These are phyloP conservation scores for Ogataea nonfermentans DNA, from an alignment of 805 yeast species.

Conservation along the genomic window DNA sequence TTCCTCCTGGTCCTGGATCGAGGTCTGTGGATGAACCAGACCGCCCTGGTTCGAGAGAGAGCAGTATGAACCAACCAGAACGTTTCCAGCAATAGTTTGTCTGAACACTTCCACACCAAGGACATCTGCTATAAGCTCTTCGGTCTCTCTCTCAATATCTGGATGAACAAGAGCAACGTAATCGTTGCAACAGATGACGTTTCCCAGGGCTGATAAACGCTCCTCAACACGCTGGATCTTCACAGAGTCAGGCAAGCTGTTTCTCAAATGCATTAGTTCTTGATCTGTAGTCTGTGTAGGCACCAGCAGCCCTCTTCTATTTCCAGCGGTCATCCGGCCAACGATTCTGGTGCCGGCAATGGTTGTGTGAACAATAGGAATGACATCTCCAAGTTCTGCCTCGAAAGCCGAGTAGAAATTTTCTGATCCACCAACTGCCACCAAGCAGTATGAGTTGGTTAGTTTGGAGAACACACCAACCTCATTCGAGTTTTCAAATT, in stretches of 20 bases:
- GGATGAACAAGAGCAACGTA: slow-evolving; percentile 99
- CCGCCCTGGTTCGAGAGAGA: slow-evolving; percentile 96
- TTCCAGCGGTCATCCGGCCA: slow-evolving; percentile 98
- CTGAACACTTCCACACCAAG: slow-evolving; percentile 98
- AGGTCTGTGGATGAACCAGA: slow-evolving; percentile 95
- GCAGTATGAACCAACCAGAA: slow-evolving; percentile 95
- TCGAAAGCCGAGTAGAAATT: slow-evolving; percentile 89
- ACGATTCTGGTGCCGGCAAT: slow-evolving; percentile 97
- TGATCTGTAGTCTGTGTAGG: slow-evolving; percentile 99
- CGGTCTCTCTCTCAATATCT: slow-evolving; percentile 98
- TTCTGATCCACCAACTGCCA: slow-evolving; percentile 94
- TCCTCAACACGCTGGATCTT: slow-evolving; percentile 98
- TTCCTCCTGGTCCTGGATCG: slow-evolving; percentile 97
- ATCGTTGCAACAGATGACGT: slow-evolving; percentile 97
- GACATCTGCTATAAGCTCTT: slow-evolving; percentile 96
- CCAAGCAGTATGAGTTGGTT: slow-evolving; percentile 94
- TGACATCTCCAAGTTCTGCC: slow-evolving; percentile 94
- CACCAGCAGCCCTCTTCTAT: slow-evolving; percentile 94
- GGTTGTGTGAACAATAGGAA: slow-evolving; percentile 95
- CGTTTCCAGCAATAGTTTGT: slow-evolving; percentile 98
- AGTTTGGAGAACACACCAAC: slow-evolving; percentile 94
- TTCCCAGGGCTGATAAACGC: slow-evolving; percentile 93
- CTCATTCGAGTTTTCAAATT: slow-evolving; percentile 83
- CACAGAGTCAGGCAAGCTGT: slow-evolving; percentile 91
- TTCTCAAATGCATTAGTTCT: slow-evolving; percentile 95